Percentiles rank a stretch among this genome's conserved stretches.
Evolutionary conservation across 257 asterid genomes (phyloP).

Genomic region (Handroanthus guayacan): DNA sequence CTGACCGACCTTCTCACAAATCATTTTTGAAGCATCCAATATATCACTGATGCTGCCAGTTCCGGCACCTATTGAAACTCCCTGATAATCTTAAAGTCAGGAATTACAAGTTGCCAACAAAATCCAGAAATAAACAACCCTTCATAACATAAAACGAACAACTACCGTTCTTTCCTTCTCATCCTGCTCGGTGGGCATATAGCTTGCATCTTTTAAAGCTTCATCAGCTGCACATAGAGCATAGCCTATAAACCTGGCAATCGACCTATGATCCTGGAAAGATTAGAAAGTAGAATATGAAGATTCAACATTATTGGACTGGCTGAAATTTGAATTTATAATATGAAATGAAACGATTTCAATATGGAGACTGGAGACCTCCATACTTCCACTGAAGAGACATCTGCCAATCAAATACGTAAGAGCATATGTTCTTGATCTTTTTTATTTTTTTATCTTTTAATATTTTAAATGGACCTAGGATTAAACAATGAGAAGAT

Average conservation of each 20-base stretch:
- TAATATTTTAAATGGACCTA: neutral
- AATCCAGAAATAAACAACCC: conserved; percentile 17
- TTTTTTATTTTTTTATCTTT: neutral
- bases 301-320: conserved; percentile 29
- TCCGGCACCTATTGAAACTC: conserved; percentile 99
- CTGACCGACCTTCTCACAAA: conserved; percentile 77
- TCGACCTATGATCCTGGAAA: conserved; percentile 84
- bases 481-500: neutral
- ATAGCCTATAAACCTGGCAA: conserved; percentile 88
- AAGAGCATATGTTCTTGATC: neutral
- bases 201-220: conserved; percentile 94
- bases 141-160: conserved; percentile 27
- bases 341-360: neutral
- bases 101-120: conserved; percentile 32
- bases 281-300: conserved; percentile 29
- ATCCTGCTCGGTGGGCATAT: conserved; percentile 72
- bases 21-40: conserved; percentile 87
- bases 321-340: neutral
- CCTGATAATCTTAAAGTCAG: conserved; percentile 64
- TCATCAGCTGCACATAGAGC: conserved; percentile 95
- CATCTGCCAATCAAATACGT: conserved; percentile 6
- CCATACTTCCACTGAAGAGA: neutral
- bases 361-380: neutral
- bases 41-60: conserved; percentile 91
- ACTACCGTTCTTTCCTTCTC: conserved; percentile 93